These are phyloP conservation scores for Poa pratensis DNA, from an alignment of 176 grass and related monocot species.

Conservation along the genomic window DNA sequence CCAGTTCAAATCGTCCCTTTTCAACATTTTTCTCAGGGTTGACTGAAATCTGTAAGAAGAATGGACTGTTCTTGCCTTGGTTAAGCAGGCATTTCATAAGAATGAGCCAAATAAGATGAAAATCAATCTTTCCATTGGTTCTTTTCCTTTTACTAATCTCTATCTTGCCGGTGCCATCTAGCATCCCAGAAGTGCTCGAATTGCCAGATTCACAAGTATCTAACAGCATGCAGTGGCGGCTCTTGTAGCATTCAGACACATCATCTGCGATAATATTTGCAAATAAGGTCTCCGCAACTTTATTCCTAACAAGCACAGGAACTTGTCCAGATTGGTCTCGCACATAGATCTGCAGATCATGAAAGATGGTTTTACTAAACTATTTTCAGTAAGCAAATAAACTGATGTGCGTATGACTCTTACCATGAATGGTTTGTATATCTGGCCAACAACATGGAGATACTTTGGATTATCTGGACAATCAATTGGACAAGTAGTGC, in stretches of 20 bases:
- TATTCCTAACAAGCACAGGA: constrained; percentile 68
- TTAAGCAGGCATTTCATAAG: constrained; percentile 57
- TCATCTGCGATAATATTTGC: constrained; percentile 58
- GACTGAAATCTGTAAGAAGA: constrained; percentile 56
- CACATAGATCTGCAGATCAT: constrained; percentile 48
- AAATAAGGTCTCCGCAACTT: constrained; percentile 69
- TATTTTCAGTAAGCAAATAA: constrained; percentile 9
- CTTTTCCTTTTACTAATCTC: constrained; percentile 26
- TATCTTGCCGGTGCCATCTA: not conserved
- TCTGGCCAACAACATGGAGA: constrained; percentile 55
- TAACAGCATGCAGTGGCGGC: not conserved
- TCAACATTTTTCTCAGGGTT: constrained; percentile 53
- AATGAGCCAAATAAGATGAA: constrained; percentile 63
- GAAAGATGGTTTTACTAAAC: constrained; percentile 1
- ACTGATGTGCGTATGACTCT: not conserved
- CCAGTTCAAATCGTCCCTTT: constrained; percentile 62
- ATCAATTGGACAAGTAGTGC: constrained; percentile 39
- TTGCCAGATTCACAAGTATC: constrained; percentile 28
- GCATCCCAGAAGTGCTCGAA: not conserved
- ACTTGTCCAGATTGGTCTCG: constrained; percentile 67
- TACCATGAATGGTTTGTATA: constrained; percentile 71
- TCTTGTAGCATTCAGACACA: constrained; percentile 51
- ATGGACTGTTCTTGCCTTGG: constrained; percentile 62
- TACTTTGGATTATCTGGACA: constrained; percentile 59
- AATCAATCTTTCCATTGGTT: constrained; percentile 45